Evolutionary conservation across 805 yeast species (phyloP).

Genomic region (Nakazawaea ernobii): DNA sequence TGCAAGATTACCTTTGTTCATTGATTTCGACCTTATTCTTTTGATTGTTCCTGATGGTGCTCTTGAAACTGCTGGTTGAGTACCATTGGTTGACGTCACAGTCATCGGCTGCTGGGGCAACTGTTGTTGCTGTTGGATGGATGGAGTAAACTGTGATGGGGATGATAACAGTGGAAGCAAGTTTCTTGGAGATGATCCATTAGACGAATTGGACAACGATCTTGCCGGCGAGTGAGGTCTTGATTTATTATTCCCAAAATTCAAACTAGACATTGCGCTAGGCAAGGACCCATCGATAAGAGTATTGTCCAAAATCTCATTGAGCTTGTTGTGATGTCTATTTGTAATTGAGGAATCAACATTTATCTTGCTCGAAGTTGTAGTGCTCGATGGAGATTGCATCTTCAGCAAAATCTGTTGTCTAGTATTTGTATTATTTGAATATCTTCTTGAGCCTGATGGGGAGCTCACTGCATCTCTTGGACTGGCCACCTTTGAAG

Average conservation of each 20-base stretch:
- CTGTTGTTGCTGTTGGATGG: not conserved
- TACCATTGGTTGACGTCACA: conserved; percentile 1
- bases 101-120: not conserved
- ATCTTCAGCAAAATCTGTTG: conserved; percentile 5
- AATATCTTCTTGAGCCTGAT: conserved; percentile 5
- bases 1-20: conserved; percentile 3
- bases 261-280: conserved; percentile 1
- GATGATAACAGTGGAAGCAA: not conserved
- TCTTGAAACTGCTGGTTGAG: conserved; percentile 9
- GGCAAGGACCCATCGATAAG: not conserved
- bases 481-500: not conserved
- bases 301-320: not conserved
- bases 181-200: conserved; percentile 10
- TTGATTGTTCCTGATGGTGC: conserved; percentile 8
- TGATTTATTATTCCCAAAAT: conserved; percentile 2
- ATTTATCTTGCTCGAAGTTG: not conserved
- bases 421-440: conserved; percentile 1
- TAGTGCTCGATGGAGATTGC: conserved; percentile 1
- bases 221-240: conserved; percentile 9
- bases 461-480: conserved; percentile 2
- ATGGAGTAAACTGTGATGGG: not conserved
- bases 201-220: conserved; percentile 4
- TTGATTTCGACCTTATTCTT: conserved; percentile 9
- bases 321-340: not conserved
- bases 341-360: not conserved